phyloP scores from a whole-genome alignment of 2,329 filamentous ascomycete genomes.

The Ophiostoma himal-ulmi region DNA sequence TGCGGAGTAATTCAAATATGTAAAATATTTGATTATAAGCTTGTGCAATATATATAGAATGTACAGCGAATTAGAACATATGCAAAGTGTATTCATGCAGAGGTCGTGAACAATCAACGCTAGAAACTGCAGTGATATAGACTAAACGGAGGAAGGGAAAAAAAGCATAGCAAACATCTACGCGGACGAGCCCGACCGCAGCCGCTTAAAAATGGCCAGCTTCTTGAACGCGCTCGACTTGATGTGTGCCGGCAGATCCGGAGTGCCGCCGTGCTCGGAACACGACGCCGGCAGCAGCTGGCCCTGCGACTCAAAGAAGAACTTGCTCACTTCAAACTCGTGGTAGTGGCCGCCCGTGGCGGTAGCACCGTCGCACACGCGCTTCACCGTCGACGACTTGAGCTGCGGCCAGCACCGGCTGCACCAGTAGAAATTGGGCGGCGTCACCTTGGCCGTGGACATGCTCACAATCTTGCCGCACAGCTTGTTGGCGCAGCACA shows the following conservation, averaged over 20 bases:
- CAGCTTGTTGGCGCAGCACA: conserved; percentile 39
- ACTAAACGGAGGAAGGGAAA: not conserved
- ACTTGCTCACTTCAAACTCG: conserved; percentile 33
- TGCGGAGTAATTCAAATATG: no score
- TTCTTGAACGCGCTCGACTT: not conserved
- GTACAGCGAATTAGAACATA: no score
- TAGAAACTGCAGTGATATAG: not conserved
- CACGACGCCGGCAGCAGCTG: conserved; percentile 29
- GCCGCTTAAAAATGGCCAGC: not conserved
- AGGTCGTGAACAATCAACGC: not conserved
- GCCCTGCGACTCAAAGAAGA: conserved; percentile 36
- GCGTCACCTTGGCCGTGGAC: conserved; percentile 27
- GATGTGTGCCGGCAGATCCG: conserved; percentile 12
- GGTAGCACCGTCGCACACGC: conserved; percentile 29
- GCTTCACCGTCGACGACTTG: conserved; percentile 25
- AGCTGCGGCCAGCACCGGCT: conserved; percentile 34
- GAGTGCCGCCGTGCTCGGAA: conserved; percentile 20
- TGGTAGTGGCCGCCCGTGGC: conserved; percentile 28
- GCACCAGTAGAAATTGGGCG: conserved; percentile 32
- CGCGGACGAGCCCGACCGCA: not conserved
- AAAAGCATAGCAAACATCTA: not conserved
- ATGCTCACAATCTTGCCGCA: conserved; percentile 34
- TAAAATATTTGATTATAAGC: no score
- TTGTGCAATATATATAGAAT: no score
- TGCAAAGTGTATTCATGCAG: not conserved